Percentiles rank a stretch among this genome's conserved stretches.
Evolutionary conservation across 2,329 filamentous ascomycete species (phyloP).

Genomic region (Pseudopyricularia cyperi): DNA sequence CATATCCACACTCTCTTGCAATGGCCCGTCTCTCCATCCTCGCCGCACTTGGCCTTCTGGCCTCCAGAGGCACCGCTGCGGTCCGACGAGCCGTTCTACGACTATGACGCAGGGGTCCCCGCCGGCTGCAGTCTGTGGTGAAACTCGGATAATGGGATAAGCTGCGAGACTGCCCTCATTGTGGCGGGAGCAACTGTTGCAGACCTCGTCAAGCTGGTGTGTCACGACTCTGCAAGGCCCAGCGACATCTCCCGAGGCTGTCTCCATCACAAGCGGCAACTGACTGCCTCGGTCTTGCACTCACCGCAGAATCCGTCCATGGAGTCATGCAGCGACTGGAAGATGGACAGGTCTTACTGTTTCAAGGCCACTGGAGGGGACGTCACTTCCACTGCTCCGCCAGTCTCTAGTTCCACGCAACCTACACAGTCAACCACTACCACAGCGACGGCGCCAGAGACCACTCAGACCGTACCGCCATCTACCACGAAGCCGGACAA

Average conservation of each 20-base stretch:
- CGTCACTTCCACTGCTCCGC: slow-evolving; percentile 3
- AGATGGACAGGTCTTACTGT: slow-evolving; percentile 5
- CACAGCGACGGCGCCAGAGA: background rate
- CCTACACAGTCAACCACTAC: background rate
- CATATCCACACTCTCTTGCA: no score
- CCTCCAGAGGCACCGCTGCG: background rate
- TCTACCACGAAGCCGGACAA: background rate
- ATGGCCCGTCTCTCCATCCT: background rate
- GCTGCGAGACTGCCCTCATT: slow-evolving; percentile 4
- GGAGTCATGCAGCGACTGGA: slow-evolving; percentile 3
- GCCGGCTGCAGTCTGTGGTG: slow-evolving; percentile 5
- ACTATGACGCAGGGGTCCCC: slow-evolving; percentile 1
- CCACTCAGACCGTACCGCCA: no score
- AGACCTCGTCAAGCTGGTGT: slow-evolving; percentile 1
- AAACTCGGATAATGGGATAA: slow-evolving; percentile 4
- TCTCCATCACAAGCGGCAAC: no score
- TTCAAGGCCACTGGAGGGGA: no score
- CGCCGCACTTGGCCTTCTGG: background rate
- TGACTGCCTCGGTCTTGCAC: background rate
- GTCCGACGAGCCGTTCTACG: background rate
- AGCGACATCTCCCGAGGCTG: no score
- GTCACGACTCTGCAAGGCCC: background rate
- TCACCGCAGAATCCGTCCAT: background rate
- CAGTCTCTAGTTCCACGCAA: background rate
- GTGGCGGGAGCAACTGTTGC: background rate